These are phyloP conservation scores for Volutella citrinella DNA, from an alignment of 2,329 filamentous ascomycete genomes.

Conservation along the genomic window DNA sequence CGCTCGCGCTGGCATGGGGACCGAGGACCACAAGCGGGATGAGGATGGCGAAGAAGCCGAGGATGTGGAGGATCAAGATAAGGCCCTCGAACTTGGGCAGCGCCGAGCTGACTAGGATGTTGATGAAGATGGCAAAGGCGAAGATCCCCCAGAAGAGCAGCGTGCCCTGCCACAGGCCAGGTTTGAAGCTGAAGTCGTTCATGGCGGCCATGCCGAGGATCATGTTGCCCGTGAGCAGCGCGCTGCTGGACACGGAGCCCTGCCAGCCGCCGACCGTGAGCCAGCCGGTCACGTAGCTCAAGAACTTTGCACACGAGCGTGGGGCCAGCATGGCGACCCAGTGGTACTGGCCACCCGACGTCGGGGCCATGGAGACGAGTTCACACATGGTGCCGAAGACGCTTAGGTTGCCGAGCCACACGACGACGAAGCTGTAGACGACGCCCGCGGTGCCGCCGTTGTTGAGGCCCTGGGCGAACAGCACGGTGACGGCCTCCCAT, in stretches of 20 bases:
- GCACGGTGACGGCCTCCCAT: constrained; percentile 44
- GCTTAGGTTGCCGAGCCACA: constrained; percentile 44
- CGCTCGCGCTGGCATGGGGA: constrained; percentile 27
- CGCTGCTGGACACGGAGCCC: constrained; percentile 30
- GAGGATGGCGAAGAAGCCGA: constrained; percentile 32
- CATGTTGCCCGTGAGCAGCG: constrained; percentile 44
- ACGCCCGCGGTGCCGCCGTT: constrained; percentile 53
- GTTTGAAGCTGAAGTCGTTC: constrained; percentile 35
- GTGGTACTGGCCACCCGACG: constrained; percentile 58
- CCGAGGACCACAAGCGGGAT: constrained; percentile 30
- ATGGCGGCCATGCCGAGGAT: constrained; percentile 32
- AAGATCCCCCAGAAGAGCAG: constrained; percentile 47
- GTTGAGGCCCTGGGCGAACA: constrained; percentile 33
- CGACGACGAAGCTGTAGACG: constrained; percentile 49
- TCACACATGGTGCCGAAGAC: constrained; percentile 39
- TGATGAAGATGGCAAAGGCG: constrained; percentile 45
- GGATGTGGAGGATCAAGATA: constrained; percentile 46
- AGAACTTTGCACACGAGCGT: constrained; percentile 43
- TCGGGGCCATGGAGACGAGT: constrained; percentile 45
- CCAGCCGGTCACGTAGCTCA: constrained; percentile 52
- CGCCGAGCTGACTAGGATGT: constrained; percentile 42
- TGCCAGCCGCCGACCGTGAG: constrained; percentile 48
- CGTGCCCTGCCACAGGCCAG: constrained; percentile 45
- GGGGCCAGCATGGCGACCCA: constrained; percentile 56
- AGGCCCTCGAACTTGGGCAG: constrained; percentile 50